A percentile compares a stretch with the other conserved stretches of the same genome.
Evolutionary conservation across 176 grass and related monocot species (phyloP).

Genomic region (Lolium perenne): DNA sequence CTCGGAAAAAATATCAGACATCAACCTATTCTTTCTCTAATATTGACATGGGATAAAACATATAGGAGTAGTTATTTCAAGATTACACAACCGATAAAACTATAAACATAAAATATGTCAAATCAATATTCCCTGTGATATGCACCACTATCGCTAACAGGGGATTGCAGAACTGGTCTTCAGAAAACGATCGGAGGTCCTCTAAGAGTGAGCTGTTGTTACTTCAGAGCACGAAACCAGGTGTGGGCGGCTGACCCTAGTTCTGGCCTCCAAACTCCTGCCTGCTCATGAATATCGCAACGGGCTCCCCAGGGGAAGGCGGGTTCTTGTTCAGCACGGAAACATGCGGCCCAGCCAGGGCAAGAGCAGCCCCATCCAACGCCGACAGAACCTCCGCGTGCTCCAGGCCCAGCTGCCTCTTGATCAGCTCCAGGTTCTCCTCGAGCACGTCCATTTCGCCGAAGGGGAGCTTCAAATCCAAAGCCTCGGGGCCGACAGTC

Average conservation of each 20-base stretch:
- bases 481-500: slow-evolving; percentile 50
- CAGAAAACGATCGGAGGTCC: neutral
- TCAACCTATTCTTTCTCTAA: neutral
- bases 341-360: slow-evolving; percentile 48
- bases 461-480: slow-evolving; percentile 70
- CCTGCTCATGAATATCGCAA: slow-evolving; percentile 64
- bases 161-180: neutral
- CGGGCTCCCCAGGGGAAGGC: slow-evolving; percentile 66
- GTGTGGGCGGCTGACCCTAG: neutral
- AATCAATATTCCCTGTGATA: neutral
- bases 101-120: neutral
- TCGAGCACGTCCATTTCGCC: slow-evolving; percentile 64
- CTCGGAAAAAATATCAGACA: neutral
- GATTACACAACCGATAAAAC: neutral
- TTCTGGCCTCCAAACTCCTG: slow-evolving; percentile 32
- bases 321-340: slow-evolving; percentile 58
- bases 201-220: neutral
- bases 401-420: slow-evolving; percentile 66
- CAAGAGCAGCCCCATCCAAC: slow-evolving; percentile 36
- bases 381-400: slow-evolving; percentile 56
- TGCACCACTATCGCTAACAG: neutral
- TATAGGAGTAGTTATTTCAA: neutral
- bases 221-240: neutral
- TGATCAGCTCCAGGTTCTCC: slow-evolving; percentile 71
- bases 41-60: neutral